Conservation (phyloP, 345 rosid species). For the Brassica rapa region DNA sequence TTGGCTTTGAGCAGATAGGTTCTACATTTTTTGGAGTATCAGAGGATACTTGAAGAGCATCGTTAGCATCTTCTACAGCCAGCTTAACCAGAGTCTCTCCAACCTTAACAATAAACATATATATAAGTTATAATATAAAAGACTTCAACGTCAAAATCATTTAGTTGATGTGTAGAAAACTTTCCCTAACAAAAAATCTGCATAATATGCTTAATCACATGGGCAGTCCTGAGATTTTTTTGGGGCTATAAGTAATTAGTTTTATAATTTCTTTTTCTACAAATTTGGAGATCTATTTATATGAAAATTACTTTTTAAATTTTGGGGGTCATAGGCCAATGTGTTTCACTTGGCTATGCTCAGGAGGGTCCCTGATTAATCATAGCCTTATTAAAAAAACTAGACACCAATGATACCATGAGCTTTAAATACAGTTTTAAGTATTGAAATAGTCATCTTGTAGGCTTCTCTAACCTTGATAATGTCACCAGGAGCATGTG, state of each 20-base stretch:
- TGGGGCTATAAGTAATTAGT: no score
- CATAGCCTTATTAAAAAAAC: background rate
- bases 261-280: no score
- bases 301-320: no score
- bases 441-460: background rate
- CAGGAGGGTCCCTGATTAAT: no score
- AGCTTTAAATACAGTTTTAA: background rate
- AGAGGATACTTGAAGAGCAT: conserved; percentile 33
- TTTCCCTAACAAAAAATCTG: background rate
- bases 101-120: conserved; percentile 46
- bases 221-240: no score
- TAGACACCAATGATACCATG: background rate
- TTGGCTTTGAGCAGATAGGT: conserved; percentile 33
- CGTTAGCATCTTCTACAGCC: conserved; percentile 49
- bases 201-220: background rate
- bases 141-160: background rate
- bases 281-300: no score
- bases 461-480: conserved; percentile 62
- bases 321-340: no score
- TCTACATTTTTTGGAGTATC: conserved; percentile 29
- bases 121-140: background rate
- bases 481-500: conserved; percentile 72
- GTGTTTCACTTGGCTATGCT: no score
- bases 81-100: conserved; percentile 88
- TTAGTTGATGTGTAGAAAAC: background rate